Evolutionary conservation across 1,284 basidiomycete genomes (phyloP), one percentile per base, ranked within the genome.

Genomic region (Trichosporon faecale): DNA sequence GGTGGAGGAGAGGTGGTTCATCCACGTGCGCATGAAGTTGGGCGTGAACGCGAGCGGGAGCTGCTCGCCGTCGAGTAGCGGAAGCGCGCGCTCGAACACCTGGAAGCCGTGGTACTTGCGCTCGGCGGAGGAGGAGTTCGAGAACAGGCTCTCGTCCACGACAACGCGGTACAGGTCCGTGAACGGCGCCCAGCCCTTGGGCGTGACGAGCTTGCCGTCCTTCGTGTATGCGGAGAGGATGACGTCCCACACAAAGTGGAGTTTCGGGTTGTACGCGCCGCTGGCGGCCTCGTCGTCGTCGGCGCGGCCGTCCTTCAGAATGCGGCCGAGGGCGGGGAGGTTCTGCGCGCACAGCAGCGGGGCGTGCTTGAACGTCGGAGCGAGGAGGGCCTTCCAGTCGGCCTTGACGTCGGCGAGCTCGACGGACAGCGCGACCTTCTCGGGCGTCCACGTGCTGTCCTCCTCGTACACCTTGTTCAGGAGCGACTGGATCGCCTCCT

Each of bases 81-180:
- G 87, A 49, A 98, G 85, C 0, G 93, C 89, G 73, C 89, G 91
- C 77, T 91, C 89, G 82, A 98, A 93, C 23, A 98, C 88, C 79
- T 93, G 91, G 85, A 98, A 98, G 35, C 95, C 95, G 92, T 93
- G 97, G 77, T 91, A 94, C 84, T 98, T 98, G 70, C 94, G 88
- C 79, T 97, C 91, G 0, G 91, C 85, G 0, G 95, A 96, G 0
- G 95, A 88, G 14, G 90, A 90, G 14, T 90, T 85, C 3, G 92
- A 89, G 80, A 98, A 98, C 63, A 98, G 85, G 1, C 92, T 91
- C 81, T 98, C 95, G 82, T 98, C 96, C 16, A 98, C 93, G 14
- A 92, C 91, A 40, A 94, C 86, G 63, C 90, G 87, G 86, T 92
- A 98, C 82, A 98, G 94, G 73, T 97, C 95, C 68, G 91, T 89